A percentile compares a stretch with the other conserved stretches of the same genome.
phyloP scores from a whole-genome alignment of 2,329 filamentous ascomycete species.

The Didymella segeticola region DNA sequence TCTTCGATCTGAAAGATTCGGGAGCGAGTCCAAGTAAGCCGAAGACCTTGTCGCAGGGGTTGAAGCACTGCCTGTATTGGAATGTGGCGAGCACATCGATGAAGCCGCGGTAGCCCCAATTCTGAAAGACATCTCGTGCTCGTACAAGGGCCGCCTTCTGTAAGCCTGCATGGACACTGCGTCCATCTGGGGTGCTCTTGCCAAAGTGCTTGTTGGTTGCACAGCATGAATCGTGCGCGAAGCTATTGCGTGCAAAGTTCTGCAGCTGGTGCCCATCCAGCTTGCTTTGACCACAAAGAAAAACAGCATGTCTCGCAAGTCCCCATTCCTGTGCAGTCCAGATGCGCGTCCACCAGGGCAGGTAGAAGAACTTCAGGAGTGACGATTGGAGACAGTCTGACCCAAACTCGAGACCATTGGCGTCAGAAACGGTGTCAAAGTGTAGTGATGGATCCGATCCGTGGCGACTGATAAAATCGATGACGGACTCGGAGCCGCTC shows the following conservation, averaged over 20 bases:
- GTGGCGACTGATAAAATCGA: not conserved
- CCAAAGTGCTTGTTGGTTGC: not conserved
- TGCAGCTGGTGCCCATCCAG: not conserved
- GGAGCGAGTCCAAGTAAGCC: not conserved
- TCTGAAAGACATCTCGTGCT: not conserved
- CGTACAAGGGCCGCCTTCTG: not conserved
- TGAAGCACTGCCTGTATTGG: not conserved
- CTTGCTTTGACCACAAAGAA: not conserved
- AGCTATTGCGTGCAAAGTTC: not conserved
- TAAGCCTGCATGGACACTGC: not conserved
- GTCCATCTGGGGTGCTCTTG: not conserved
- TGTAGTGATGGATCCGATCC: not conserved
- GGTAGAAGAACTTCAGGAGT: not conserved
- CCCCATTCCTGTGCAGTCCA: constrained; percentile 8
- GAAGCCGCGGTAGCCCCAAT: not conserved
- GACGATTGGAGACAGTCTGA: not conserved
- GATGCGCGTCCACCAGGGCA: constrained; percentile 3
- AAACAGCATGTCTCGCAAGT: not conserved
- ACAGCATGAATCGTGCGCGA: not conserved
- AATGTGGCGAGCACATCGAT: not conserved
- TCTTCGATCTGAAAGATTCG: not conserved
- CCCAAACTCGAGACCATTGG: not conserved
- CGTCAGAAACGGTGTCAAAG: not conserved
- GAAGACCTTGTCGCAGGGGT: constrained; percentile 3
- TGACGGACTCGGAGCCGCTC: not conserved